Evolutionary conservation across 2,329 filamentous ascomycete species (phyloP), one percentile per base, ranked within the genome.

Genomic region (Cladobotryum protrusum): DNA sequence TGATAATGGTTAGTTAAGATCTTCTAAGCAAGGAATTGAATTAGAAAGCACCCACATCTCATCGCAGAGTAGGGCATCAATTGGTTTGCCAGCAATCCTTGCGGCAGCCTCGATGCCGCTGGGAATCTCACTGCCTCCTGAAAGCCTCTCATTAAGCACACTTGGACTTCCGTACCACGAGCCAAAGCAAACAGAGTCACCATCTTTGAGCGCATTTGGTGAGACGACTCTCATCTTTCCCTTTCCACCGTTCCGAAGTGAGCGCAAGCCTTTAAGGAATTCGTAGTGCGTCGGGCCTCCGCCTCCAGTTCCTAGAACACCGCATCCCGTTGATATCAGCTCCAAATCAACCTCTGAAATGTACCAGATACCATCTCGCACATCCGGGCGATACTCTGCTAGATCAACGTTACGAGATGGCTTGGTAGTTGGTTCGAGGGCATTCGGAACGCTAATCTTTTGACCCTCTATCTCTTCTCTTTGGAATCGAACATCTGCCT

Each of bases 111-210:
- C 63, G 41, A 71, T 67, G 1, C 67, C 69, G 3, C 55, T 58
- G 17, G 63, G 57, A 18, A 71, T 69, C 53, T 71, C 69, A 14
- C 56, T 65, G 4, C 69, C 70, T 1, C 59, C 59, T 1, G 62
- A 61, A 1, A 71, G 59, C 0, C 65, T 61, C 56, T 72, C 69
- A 33, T 67, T 68, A 37, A 67, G 67, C 9, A 71, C 69, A 17
- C 66, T 71, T 0, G 70, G 70, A 33, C 68, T 70, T 3, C 72
- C 72, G 40, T 74, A 74, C 63, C 72, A 73, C 0, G 70, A 71
- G 0, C 71, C 71, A 36, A 72, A 70, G 39, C 70, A 70, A 4
- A 72, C 63, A 1, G 63, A 56, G 8, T 68, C 71, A 11, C 65
- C 59, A 29, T 74, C 71, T 4, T 62, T 58, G 0, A 75, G 55